phyloP scores from a whole-genome alignment of 495 filamentous ascomycete species.

The Podospora tetraspora region DNA sequence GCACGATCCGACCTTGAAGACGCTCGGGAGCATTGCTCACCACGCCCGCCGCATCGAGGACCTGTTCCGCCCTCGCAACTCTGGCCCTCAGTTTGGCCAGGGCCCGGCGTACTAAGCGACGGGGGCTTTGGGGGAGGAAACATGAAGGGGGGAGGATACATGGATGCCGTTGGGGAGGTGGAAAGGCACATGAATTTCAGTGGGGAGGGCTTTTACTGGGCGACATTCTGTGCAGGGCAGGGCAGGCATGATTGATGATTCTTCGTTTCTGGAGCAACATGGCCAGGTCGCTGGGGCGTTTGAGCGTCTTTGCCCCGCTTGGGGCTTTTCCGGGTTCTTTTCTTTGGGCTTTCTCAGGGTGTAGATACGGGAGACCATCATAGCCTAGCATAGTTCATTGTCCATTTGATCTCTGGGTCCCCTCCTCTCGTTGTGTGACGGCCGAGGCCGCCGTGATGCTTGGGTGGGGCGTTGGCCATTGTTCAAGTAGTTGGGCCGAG shows the following conservation, averaged over 20 bases:
- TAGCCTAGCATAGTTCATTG: not conserved
- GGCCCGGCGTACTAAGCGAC: not conserved
- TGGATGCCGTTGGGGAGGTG: not conserved
- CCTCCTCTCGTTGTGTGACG: not conserved
- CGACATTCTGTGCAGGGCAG: not conserved
- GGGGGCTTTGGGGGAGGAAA: not conserved
- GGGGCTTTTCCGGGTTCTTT: not conserved
- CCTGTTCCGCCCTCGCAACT: not conserved
- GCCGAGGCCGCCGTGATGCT: not conserved
- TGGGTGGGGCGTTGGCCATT: not conserved
- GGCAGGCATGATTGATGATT: not conserved
- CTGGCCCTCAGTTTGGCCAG: not conserved
- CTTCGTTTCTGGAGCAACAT: not conserved
- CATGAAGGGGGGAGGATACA: not conserved
- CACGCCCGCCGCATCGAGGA: slow-evolving; percentile 26
- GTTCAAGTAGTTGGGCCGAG: not conserved
- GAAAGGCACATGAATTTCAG: not conserved
- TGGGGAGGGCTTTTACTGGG: not conserved
- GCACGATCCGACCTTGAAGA: slow-evolving; percentile 57
- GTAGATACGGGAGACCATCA: not conserved
- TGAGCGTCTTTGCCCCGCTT: not conserved
- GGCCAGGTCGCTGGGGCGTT: not conserved
- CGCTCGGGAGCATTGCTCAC: slow-evolving; percentile 51
- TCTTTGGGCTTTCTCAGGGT: not conserved
- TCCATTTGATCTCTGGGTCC: not conserved